Evolutionary conservation across 352 stramenopile species (phyloP).

Genomic region (Elongisporangium prolatum): DNA sequence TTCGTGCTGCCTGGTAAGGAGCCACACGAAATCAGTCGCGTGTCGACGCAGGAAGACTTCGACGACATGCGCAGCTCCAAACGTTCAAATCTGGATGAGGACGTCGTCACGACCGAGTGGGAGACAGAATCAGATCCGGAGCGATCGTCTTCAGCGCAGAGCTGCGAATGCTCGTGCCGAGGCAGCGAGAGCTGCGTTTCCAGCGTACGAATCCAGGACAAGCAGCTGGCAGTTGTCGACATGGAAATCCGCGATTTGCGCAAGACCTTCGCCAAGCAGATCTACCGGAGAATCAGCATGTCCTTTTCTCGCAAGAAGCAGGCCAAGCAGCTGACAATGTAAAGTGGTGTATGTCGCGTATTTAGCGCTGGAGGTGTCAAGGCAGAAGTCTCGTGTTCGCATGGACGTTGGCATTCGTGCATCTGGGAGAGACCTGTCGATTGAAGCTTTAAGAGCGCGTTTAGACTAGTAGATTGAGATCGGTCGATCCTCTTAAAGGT

Average conservation of each 20-base stretch:
- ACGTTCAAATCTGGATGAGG: conserved; percentile 29
- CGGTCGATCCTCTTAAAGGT: neutral
- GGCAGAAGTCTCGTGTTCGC: conserved; percentile 1
- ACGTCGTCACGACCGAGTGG: conserved; percentile 27
- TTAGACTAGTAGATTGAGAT: neutral
- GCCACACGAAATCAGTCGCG: conserved; percentile 7
- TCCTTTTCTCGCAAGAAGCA: conserved; percentile 24
- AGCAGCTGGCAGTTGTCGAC: conserved; percentile 64
- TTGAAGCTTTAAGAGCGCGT: conserved; percentile 1
- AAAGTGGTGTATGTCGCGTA: neutral
- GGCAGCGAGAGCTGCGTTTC: conserved; percentile 11
- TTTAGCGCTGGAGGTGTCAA: neutral
- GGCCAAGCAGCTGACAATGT: conserved; percentile 1
- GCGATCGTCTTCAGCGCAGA: conserved; percentile 32
- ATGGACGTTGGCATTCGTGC: conserved; percentile 20
- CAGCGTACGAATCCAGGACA: conserved; percentile 52
- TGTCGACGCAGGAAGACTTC: conserved; percentile 12
- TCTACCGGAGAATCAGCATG: conserved; percentile 42
- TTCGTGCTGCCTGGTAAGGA: conserved; percentile 4
- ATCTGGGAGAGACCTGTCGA: conserved; percentile 2
- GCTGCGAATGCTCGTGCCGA: conserved; percentile 33
- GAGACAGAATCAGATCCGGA: conserved; percentile 29
- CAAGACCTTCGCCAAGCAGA: conserved; percentile 54
- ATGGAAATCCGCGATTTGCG: conserved; percentile 56
- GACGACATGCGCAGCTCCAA: conserved; percentile 23